These are phyloP conservation scores for Sporothrix dimorphospora DNA, from an alignment of 2,329 filamentous ascomycete species.

Conservation along the genomic window DNA sequence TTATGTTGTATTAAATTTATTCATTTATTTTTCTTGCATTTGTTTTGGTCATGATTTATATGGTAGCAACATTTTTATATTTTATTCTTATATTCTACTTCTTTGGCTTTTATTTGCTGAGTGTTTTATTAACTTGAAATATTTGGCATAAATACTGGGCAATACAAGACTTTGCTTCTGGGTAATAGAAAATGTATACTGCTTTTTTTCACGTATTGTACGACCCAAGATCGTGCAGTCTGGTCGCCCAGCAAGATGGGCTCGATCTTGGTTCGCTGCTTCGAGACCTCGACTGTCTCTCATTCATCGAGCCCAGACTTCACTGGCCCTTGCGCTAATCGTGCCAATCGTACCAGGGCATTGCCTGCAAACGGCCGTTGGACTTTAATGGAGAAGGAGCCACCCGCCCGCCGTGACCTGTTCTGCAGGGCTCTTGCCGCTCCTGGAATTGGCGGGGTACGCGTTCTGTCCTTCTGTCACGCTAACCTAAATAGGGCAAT, in stretches of 20 bases:
- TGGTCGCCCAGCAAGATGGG: too few relatives aligned
- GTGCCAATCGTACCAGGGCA: neutral
- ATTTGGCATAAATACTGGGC: too few relatives aligned
- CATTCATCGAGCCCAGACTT: neutral
- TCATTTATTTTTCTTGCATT: neutral
- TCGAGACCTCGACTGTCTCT: neutral
- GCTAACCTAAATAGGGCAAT: slow-evolving; percentile 23
- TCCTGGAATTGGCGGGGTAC: slow-evolving; percentile 22
- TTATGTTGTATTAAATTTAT: neutral
- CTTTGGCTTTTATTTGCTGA: too few relatives aligned
- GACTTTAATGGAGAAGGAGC: slow-evolving; percentile 5
- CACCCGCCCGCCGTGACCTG: neutral
- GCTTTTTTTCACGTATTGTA: too few relatives aligned
- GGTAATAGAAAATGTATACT: too few relatives aligned
- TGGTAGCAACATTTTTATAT: neutral
- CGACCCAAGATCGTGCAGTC: too few relatives aligned
- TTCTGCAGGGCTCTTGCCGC: slow-evolving; percentile 12
- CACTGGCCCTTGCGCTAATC: slow-evolving; percentile 7
- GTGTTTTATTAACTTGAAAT: too few relatives aligned
- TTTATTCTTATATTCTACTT: neutral
- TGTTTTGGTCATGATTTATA: neutral
- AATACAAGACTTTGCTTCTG: too few relatives aligned
- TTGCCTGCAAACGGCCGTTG: slow-evolving; percentile 12
- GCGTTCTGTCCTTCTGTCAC: slow-evolving; percentile 14
- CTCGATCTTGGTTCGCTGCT: neutral